phyloP scores from a whole-genome alignment of 306 rosid species.

The Ceratonia siliqua region DNA sequence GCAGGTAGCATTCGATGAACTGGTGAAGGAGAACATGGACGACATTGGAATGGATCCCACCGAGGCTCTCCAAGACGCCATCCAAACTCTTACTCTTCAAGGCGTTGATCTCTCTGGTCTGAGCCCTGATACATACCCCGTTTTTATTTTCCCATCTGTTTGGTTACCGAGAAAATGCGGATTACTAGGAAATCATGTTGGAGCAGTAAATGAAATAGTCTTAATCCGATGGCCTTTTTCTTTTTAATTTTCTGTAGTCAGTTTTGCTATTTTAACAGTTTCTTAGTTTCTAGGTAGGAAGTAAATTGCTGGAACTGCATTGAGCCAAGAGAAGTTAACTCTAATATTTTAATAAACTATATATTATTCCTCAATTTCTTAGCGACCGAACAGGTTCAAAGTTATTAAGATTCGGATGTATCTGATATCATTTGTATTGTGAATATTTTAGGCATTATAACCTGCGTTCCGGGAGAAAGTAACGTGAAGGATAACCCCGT shows the following conservation, averaged over 20 bases:
- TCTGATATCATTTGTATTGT: neutral
- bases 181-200: neutral
- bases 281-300: neutral
- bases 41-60: constrained; percentile 89
- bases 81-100: constrained; percentile 80
- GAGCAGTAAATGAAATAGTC: neutral
- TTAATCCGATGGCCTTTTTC: neutral
- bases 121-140: neutral
- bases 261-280: neutral
- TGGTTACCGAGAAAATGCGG: constrained; percentile 4
- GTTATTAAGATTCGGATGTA: neutral
- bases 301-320: neutral
- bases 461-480: constrained; percentile 71
- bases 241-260: no score
- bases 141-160: neutral
- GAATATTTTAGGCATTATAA: constrained; percentile 56
- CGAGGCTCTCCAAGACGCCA: constrained; percentile 91
- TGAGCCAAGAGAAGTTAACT: neutral
- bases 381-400: neutral
- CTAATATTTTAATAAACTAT: neutral
- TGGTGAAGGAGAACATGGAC: constrained; percentile 82
- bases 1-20: constrained; percentile 86
- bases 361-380: neutral
- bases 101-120: constrained; percentile 93
- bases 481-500: constrained; percentile 63